These are phyloP conservation scores for Kregervanrija delftensis DNA, from an alignment of 805 yeast species.

Conservation along the genomic window DNA sequence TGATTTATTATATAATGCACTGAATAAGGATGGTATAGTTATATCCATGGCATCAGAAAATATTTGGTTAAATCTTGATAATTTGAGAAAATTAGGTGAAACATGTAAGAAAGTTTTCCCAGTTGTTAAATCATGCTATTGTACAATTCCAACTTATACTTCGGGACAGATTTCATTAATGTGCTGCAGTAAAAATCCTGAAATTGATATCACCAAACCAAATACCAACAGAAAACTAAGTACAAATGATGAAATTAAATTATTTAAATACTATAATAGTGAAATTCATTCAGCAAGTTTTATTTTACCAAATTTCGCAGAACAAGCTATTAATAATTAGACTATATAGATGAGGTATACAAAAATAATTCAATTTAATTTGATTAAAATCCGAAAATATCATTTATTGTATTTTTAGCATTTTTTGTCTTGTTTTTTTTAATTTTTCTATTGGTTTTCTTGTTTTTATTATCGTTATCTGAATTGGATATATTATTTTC, in stretches of 20 bases:
- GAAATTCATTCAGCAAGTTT: slow-evolving; percentile 67
- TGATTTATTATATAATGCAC: slow-evolving; percentile 54
- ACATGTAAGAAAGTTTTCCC: slow-evolving; percentile 52
- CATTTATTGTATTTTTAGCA: slow-evolving; percentile 57
- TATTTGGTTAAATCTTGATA: slow-evolving; percentile 62
- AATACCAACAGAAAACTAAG: slow-evolving; percentile 32
- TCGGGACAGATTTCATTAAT: slow-evolving; percentile 82
- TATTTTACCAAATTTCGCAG: slow-evolving; percentile 77
- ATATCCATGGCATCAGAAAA: slow-evolving; percentile 82
- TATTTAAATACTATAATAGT: slow-evolving; percentile 59
- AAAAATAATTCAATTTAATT: not conserved
- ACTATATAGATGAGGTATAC: not conserved
- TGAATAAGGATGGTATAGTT: slow-evolving; percentile 51
- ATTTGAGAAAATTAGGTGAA: slow-evolving; percentile 39
- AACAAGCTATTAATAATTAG: slow-evolving; percentile 16
- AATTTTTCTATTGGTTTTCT: slow-evolving; percentile 14
- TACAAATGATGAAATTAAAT: slow-evolving; percentile 37
- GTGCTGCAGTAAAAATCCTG: slow-evolving; percentile 55
- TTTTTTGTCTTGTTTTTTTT: slow-evolving; percentile 34
- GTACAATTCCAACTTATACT: slow-evolving; percentile 83
- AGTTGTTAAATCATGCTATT: slow-evolving; percentile 60
- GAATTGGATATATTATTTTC: slow-evolving; percentile 1
- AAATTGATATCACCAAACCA: slow-evolving; percentile 44
- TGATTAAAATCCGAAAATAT: slow-evolving; percentile 53
- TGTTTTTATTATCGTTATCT: not conserved